Conservation (phyloP, 495 filamentous ascomycete genomes). For the Xylaria acuta region DNA sequence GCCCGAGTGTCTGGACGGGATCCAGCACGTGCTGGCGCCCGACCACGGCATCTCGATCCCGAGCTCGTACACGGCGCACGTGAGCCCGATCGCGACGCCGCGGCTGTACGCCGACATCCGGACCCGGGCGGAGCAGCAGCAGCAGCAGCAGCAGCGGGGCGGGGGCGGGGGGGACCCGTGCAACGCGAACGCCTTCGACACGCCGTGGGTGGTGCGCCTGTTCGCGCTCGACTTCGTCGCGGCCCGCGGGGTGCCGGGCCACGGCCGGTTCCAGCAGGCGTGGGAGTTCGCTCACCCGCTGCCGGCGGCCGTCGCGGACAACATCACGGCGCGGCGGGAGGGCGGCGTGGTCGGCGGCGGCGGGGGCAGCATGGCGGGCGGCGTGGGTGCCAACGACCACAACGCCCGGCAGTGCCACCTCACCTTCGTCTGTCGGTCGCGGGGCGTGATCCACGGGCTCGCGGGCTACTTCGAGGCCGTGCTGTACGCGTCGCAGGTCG, state of each 20-base stretch:
- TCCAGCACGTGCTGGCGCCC: slow-evolving; percentile 78
- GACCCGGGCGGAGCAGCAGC: slow-evolving; percentile 15
- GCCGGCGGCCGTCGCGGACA: slow-evolving; percentile 49
- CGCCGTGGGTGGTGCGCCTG: slow-evolving; percentile 91
- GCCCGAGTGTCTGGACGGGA: slow-evolving; percentile 87
- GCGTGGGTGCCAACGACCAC: slow-evolving; percentile 79
- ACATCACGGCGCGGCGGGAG: slow-evolving; percentile 57
- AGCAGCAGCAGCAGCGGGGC: slow-evolving; percentile 45
- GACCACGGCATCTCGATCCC: slow-evolving; percentile 91
- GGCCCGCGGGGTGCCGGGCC: slow-evolving; percentile 55
- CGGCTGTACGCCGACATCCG: slow-evolving; percentile 81
- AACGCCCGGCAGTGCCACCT: slow-evolving; percentile 80
- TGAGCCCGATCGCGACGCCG: slow-evolving; percentile 90
- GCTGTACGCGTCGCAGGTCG: slow-evolving; percentile 64
- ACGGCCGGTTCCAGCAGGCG: slow-evolving; percentile 66
- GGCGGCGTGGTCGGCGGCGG: slow-evolving; percentile 60
- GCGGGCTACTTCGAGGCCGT: slow-evolving; percentile 96
- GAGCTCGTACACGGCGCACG: slow-evolving; percentile 85
- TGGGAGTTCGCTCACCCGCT: slow-evolving; percentile 74
- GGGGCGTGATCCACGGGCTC: slow-evolving; percentile 88
- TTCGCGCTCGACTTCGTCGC: slow-evolving; percentile 84
- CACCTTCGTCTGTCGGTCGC: slow-evolving; percentile 70
- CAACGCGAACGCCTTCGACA: slow-evolving; percentile 66
- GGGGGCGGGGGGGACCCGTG: slow-evolving; percentile 66
- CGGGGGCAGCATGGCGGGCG: slow-evolving; percentile 65